Percentiles rank a stretch among this genome's conserved stretches.
phyloP scores from a whole-genome alignment of 1,139 yeast genomes.

The Kurtzmaniella quercitrusa region DNA sequence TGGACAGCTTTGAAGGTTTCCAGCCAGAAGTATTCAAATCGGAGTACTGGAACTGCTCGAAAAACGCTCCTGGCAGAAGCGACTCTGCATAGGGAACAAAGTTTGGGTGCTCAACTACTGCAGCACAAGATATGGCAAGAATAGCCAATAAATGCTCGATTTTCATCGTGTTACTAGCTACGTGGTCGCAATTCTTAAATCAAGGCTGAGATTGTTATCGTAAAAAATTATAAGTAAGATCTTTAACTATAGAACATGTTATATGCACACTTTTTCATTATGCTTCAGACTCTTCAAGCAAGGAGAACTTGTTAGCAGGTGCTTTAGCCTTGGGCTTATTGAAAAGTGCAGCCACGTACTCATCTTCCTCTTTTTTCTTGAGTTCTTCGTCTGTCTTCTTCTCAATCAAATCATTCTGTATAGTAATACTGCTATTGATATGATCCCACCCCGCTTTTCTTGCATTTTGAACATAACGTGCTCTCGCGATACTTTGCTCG shows the following conservation, averaged over 20 bases:
- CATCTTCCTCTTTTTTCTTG: constrained; percentile 33
- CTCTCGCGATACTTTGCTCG: constrained; percentile 59
- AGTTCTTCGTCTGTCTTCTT: constrained; percentile 17
- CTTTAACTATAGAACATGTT: neutral
- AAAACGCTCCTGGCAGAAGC: constrained; percentile 42
- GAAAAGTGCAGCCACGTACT: constrained; percentile 32
- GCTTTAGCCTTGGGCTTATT: constrained; percentile 12
- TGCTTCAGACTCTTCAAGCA: constrained; percentile 53
- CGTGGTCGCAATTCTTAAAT: neutral
- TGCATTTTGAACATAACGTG: constrained; percentile 55
- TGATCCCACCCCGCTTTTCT: constrained; percentile 74
- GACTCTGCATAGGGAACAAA: constrained; percentile 22
- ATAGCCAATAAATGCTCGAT: neutral
- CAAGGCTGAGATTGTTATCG: neutral
- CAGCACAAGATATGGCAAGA: neutral
- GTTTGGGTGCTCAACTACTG: neutral
- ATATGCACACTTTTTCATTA: constrained; percentile 12
- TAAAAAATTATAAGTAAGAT: neutral
- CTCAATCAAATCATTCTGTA: constrained; percentile 17
- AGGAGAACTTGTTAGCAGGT: constrained; percentile 39
- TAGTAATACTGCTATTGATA: constrained; percentile 48
- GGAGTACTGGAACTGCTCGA: constrained; percentile 61
- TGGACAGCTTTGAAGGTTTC: constrained; percentile 60
- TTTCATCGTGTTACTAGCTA: neutral
- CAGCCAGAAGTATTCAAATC: constrained; percentile 48